Evolutionary conservation across 805 yeast genomes (phyloP).

Genomic region (Starmerella powellii): DNA sequence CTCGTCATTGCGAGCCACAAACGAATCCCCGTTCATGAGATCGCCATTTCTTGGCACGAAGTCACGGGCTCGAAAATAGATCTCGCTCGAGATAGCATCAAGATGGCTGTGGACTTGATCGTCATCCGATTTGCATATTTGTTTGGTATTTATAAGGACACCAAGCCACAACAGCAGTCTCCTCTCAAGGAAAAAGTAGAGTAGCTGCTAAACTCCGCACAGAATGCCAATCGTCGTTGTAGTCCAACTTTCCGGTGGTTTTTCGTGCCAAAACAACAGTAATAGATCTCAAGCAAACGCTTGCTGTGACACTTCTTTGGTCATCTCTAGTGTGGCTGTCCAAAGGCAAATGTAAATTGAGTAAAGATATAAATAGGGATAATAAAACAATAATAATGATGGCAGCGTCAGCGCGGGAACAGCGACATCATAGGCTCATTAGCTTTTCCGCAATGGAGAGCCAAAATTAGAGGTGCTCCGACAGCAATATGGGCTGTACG

Average conservation of each 20-base stretch:
- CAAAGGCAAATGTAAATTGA: too few relatives aligned
- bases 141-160: constrained; percentile 53
- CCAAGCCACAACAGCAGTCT: background rate
- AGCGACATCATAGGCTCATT: background rate
- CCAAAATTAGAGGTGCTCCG: constrained; percentile 14
- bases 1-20: constrained; percentile 68
- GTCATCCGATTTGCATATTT: constrained; percentile 82
- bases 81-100: constrained; percentile 76
- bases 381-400: background rate
- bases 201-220: background rate
- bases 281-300: too few relatives aligned
- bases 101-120: constrained; percentile 88
- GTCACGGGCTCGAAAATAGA: constrained; percentile 91
- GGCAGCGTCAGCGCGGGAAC: background rate
- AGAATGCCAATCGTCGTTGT: too few relatives aligned
- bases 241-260: too few relatives aligned
- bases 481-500: constrained; percentile 21
- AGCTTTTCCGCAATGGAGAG: constrained; percentile 15
- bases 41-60: constrained; percentile 93
- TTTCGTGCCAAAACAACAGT: background rate
- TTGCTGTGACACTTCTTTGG: too few relatives aligned
- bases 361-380: background rate
- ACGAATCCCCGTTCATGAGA: constrained; percentile 53
- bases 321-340: too few relatives aligned
- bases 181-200: background rate